phyloP scores from a whole-genome alignment of 441 rosid genomes.

The Raphanus hybrid region DNA sequence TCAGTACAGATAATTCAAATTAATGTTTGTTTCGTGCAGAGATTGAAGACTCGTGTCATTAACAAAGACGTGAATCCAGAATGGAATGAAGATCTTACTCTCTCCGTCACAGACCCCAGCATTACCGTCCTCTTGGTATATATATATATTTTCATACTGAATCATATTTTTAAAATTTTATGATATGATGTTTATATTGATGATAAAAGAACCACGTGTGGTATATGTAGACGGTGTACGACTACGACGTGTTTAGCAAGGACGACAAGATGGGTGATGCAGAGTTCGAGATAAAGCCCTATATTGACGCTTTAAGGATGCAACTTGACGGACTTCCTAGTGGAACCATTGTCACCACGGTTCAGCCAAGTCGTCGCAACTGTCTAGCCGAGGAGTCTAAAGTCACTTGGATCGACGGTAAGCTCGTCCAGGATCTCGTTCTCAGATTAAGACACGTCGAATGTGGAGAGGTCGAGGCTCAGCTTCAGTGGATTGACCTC shows the following conservation, averaged over 20 bases:
- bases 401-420: slow-evolving; percentile 52
- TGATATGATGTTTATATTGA: neutral
- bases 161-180: neutral
- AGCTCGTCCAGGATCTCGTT: slow-evolving; percentile 61
- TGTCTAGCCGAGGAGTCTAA: slow-evolving; percentile 70
- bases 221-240: slow-evolving; percentile 62
- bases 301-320: slow-evolving; percentile 67
- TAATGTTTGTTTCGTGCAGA: slow-evolving; percentile 47
- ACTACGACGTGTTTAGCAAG: slow-evolving; percentile 73
- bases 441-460: slow-evolving; percentile 73
- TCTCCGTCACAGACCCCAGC: slow-evolving; percentile 67
- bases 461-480: slow-evolving; percentile 74
- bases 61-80: slow-evolving; percentile 81
- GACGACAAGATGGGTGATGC: slow-evolving; percentile 99
- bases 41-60: slow-evolving; percentile 81
- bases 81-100: slow-evolving; percentile 94
- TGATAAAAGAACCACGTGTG: neutral
- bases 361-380: slow-evolving; percentile 58
- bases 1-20: neutral
- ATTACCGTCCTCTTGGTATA: slow-evolving; percentile 64
- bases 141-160: neutral
- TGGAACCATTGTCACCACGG: slow-evolving; percentile 60
- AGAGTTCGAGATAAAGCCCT: slow-evolving; percentile 66
- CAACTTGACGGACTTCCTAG: slow-evolving; percentile 48
- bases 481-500: slow-evolving; percentile 80